A percentile compares a stretch with the other conserved stretches of the same genome.
Evolutionary conservation across 2,329 filamentous ascomycete species (phyloP).

Genomic region (Acephala macrosclerotiorum): DNA sequence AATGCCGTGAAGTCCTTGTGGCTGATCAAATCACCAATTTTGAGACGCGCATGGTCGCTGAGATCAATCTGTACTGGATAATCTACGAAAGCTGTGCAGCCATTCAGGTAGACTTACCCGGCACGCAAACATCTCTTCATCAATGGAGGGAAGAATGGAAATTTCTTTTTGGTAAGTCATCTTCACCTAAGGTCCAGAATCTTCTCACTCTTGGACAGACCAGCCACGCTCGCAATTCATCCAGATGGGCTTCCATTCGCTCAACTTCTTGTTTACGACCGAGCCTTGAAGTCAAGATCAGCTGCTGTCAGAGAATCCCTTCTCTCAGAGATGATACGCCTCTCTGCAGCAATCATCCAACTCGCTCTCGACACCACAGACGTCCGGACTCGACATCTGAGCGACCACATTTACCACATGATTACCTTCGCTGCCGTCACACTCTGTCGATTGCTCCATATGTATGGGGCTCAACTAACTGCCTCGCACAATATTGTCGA

Average conservation of each 20-base stretch:
- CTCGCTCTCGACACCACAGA: constrained; percentile 53
- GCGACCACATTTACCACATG: constrained; percentile 56
- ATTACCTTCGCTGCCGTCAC: constrained; percentile 53
- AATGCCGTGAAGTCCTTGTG: constrained; percentile 47
- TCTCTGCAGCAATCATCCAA: constrained; percentile 49
- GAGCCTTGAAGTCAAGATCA: constrained; percentile 46
- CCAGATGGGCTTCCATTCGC: constrained; percentile 54
- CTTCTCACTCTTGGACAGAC: constrained; percentile 37
- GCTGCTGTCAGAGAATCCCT: constrained; percentile 46
- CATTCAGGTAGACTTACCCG: constrained; percentile 43
- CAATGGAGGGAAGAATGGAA: constrained; percentile 50
- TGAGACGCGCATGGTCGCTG: constrained; percentile 54
- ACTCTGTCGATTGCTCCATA: constrained; percentile 47
- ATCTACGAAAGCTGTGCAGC: constrained; percentile 49
- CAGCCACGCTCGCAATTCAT: constrained; percentile 54
- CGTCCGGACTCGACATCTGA: constrained; percentile 52
- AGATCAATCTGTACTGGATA: constrained; percentile 54
- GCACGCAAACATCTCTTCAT: constrained; percentile 45
- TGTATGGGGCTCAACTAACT: constrained; percentile 46
- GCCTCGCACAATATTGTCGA: constrained; percentile 43
- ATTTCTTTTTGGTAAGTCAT: constrained; percentile 46
- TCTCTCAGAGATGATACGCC: constrained; percentile 50
- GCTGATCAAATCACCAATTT: constrained; percentile 51
- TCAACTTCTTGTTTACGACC: constrained; percentile 51
- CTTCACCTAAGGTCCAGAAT: background rate